Conservation (phyloP, 441 rosid species). For the Erodium moschatum region DNA sequence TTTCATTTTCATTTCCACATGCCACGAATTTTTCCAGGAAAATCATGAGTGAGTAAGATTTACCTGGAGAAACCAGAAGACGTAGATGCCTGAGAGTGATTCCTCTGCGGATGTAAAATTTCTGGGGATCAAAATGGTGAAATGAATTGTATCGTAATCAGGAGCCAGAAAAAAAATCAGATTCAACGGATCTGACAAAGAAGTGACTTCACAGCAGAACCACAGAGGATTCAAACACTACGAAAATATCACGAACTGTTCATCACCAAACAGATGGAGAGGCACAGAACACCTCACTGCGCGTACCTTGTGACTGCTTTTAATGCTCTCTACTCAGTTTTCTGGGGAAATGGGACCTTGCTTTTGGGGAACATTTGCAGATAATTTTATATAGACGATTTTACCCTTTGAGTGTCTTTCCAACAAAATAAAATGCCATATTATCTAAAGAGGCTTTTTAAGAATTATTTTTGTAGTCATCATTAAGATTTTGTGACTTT, state of each 20-base stretch:
- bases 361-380: not conserved
- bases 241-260: not conserved
- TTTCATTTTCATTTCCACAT: not conserved
- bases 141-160: not conserved
- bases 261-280: not conserved
- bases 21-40: not conserved
- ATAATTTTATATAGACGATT: not conserved
- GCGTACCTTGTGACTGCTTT: constrained; percentile 2
- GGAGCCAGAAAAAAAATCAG: not conserved
- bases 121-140: constrained; percentile 1
- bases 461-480: not conserved
- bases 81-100: not conserved
- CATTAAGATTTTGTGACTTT: not conserved
- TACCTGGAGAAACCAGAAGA: not conserved
- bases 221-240: not conserved
- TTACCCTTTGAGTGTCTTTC: not conserved
- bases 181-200: not conserved
- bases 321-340: not conserved
- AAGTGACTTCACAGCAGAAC: not conserved
- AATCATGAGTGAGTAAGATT: not conserved
- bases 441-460: not conserved
- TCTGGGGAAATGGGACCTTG: constrained; percentile 2
- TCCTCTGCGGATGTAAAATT: not conserved
- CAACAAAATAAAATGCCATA: not conserved
- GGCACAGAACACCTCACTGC: not conserved